These are phyloP conservation scores for Amniculicola lignicola DNA, from an alignment of 495 filamentous ascomycete genomes.

Conservation along the genomic window DNA sequence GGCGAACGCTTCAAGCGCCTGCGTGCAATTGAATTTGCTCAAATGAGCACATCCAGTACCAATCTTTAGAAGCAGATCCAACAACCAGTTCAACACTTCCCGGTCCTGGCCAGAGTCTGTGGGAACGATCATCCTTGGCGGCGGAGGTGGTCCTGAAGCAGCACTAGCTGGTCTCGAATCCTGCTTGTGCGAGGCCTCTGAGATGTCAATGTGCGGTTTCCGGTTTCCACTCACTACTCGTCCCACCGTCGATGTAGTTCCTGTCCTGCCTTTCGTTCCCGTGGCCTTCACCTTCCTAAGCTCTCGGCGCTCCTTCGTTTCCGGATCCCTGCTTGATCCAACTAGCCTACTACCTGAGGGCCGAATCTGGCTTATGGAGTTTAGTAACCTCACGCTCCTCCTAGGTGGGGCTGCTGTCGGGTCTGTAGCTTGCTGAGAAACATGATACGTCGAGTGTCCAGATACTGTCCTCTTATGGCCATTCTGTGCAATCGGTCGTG, in stretches of 20 bases:
- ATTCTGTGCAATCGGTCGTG: slow-evolving; percentile 43
- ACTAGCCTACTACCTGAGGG: slow-evolving; percentile 59
- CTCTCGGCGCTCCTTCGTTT: slow-evolving; percentile 62
- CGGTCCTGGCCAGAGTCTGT: slow-evolving; percentile 47
- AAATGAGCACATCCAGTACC: slow-evolving; percentile 74
- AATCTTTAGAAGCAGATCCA: slow-evolving; percentile 79
- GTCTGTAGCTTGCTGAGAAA: slow-evolving; percentile 8
- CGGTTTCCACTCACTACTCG: slow-evolving; percentile 85
- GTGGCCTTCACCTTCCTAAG: slow-evolving; percentile 73
- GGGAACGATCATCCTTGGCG: slow-evolving; percentile 22
- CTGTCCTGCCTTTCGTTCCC: slow-evolving; percentile 53
- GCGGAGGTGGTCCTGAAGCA: slow-evolving; percentile 2
- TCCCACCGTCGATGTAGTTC: slow-evolving; percentile 63
- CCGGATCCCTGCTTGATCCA: slow-evolving; percentile 47
- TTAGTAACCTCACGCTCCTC: slow-evolving; percentile 75
- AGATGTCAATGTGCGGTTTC: slow-evolving; percentile 62
- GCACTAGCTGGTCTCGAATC: slow-evolving; percentile 42
- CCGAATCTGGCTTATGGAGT: slow-evolving; percentile 54
- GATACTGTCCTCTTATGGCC: slow-evolving; percentile 84
- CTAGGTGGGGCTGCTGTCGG: slow-evolving; percentile 65
- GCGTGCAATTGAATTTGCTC: slow-evolving; percentile 70
- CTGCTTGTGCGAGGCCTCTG: slow-evolving; percentile 61
- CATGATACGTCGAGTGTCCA: slow-evolving; percentile 64
- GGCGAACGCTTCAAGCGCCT: slow-evolving; percentile 69
- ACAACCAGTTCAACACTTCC: slow-evolving; percentile 70